These are phyloP conservation scores for Ceratobasidium sp. DNA, from an alignment of 1,284 basidiomycete genomes.

Conservation along the genomic window DNA sequence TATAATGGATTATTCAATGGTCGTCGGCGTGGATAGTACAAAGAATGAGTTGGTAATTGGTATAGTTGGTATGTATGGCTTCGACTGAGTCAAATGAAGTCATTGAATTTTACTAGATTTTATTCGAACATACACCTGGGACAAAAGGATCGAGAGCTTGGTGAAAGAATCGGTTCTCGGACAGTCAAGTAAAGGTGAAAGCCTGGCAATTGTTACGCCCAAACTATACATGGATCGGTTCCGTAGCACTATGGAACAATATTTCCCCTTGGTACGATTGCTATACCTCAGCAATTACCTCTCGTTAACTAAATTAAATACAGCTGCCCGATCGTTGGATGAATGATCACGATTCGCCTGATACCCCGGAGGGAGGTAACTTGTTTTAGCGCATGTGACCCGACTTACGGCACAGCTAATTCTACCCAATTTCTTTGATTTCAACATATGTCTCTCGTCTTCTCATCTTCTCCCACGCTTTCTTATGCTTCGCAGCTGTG, in stretches of 20 bases:
- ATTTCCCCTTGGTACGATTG: constrained; percentile 81
- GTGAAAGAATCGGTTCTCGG: constrained; percentile 95
- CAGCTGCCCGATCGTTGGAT: constrained; percentile 89
- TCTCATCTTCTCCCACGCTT: background rate
- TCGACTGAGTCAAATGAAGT: constrained; percentile 40
- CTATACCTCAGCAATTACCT: constrained; percentile 36
- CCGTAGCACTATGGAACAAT: constrained; percentile 91
- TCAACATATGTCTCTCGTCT: constrained; percentile 1
- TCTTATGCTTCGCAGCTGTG: constrained; percentile 2
- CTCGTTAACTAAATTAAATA: constrained; percentile 45
- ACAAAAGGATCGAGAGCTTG: constrained; percentile 98
- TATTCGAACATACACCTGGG: constrained; percentile 95
- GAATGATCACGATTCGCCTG: constrained; percentile 81
- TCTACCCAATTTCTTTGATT: background rate
- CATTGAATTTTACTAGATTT: constrained; percentile 71
- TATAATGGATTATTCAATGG: constrained; percentile 99
- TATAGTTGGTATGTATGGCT: constrained; percentile 84
- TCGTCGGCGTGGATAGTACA: constrained; percentile 90
- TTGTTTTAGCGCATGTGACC: constrained; percentile 64
- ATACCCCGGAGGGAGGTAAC: constrained; percentile 73
- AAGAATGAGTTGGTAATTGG: constrained; percentile 92
- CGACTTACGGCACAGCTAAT: constrained; percentile 54
- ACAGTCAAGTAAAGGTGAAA: constrained; percentile 78
- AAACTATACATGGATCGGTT: constrained; percentile 90
- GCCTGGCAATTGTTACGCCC: constrained; percentile 92